Conservation (phyloP, 805 yeast species). For the Candida nonsorbophila region DNA sequence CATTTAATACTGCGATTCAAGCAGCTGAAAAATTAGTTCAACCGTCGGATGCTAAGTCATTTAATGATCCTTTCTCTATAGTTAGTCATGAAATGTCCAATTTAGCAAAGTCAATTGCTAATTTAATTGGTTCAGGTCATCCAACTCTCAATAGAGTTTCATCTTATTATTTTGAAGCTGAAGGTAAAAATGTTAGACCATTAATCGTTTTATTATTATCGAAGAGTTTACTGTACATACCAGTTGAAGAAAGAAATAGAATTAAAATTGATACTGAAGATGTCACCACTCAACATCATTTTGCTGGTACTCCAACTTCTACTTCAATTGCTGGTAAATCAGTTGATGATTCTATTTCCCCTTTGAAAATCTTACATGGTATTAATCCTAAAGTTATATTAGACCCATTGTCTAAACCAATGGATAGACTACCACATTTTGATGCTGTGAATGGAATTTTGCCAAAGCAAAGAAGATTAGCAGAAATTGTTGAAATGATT, state of each 20-base stretch:
- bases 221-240: constrained; percentile 75
- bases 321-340: constrained; percentile 57
- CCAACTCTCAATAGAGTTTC: constrained; percentile 89
- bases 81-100: constrained; percentile 92
- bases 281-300: constrained; percentile 62
- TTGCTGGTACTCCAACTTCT: constrained; percentile 49
- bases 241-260: constrained; percentile 60
- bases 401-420: constrained; percentile 80
- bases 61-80: constrained; percentile 81
- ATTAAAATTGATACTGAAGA: constrained; percentile 57
- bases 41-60: constrained; percentile 41
- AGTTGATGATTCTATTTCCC: constrained; percentile 64
- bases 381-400: constrained; percentile 78
- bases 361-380: constrained; percentile 80
- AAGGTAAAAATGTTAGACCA: constrained; percentile 94
- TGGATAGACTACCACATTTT: constrained; percentile 59
- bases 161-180: constrained; percentile 92
- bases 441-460: constrained; percentile 68
- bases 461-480: constrained; percentile 91
- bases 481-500: constrained; percentile 97
- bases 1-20: constrained; percentile 53
- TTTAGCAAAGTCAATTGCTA: constrained; percentile 81
- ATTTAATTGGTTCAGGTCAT: constrained; percentile 86
- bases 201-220: constrained; percentile 78
- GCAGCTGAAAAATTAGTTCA: constrained; percentile 73